Evolutionary conservation across 176 grass and related monocot species (phyloP).

Genomic region (Zea luxurians): DNA sequence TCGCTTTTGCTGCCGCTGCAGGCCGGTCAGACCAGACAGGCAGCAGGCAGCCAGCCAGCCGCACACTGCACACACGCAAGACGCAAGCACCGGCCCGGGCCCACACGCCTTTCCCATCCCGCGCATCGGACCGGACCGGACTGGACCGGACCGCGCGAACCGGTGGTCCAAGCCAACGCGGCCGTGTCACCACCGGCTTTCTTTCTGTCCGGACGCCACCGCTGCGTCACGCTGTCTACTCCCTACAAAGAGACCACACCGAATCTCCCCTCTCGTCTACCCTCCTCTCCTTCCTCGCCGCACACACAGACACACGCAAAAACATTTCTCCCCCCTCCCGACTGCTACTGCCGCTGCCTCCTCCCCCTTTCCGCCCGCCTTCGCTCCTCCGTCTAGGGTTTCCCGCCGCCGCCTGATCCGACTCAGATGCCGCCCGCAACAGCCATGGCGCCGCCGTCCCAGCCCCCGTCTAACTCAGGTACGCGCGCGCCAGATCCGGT

Average conservation of each 20-base stretch:
- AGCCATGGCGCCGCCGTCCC: constrained; percentile 36
- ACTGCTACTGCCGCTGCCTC: constrained; percentile 14
- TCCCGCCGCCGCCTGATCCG: constrained; percentile 27
- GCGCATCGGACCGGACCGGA: too few species aligned
- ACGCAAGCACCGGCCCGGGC: constrained; percentile 10
- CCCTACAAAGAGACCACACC: constrained; percentile 95
- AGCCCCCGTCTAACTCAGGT: constrained; percentile 40
- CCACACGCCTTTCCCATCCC: background rate
- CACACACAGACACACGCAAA: background rate
- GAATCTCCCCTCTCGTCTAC: constrained; percentile 10
- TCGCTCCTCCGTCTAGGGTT: constrained; percentile 29
- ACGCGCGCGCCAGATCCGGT: constrained; percentile 42
- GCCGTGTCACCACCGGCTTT: background rate
- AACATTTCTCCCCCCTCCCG: constrained; percentile 30
- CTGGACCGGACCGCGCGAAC: background rate
- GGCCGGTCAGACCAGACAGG: constrained; percentile 30
- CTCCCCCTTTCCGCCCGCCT: background rate
- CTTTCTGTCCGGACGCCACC: constrained; percentile 10
- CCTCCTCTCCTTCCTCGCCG: background rate
- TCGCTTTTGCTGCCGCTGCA: background rate
- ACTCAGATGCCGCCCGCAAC: constrained; percentile 19
- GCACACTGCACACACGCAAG: too few species aligned
- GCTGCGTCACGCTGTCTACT: constrained; percentile 58
- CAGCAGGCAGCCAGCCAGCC: constrained; percentile 5
- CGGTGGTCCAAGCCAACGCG: background rate